Base-by-base conservation (phyloP, 1,284 basidiomycete genomes). In the Marasmius oreades region DNA sequence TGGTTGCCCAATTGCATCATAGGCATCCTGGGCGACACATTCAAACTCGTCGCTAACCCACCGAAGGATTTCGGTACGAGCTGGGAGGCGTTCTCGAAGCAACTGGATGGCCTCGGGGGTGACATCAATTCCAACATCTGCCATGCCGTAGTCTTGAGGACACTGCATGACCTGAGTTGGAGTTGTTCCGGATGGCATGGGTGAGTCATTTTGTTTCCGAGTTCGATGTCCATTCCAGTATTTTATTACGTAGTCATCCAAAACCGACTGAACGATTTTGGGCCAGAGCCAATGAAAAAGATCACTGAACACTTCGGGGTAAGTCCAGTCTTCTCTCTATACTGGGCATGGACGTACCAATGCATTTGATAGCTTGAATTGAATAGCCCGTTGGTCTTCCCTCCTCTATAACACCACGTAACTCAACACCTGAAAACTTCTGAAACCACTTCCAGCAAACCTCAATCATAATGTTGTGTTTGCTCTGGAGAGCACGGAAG, bases 381-480 rank as follows among this genome's bases (percentile, higher is more conserved):
- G 48, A 62, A 62, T 0, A 54, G 12, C 0, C 56, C 51, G 12
- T 62, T 57, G 11, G 48, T 51, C 24, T 55, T 59, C 60, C 59
- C 20, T 62, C 28, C 20, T 37, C 23, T 6, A 63, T 48, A 3
- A 24, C 31, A 2, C 53, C 57, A 1, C 47, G 43, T 1, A 62
- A n/a, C 22, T 36, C 45, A 1, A 52, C 45, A 1, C 61, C 57
- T 28, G 20, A 43, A 7, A 14, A 44, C n/a, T 56, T 26, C 20
- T 33, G 53, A 2, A 57, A 18, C 48, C 50, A 59, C 12, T 52
- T 52, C 62, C 62, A 63, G 1, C 53, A 46, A 11, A 36, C 24
- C 34, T 63, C 61, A 14, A 58, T 59, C 0, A 51, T 48, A 26
- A 63, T 57, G 37, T 63, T 63, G 34, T 59, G 34, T n/a, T 44